A percentile compares a stretch with the other conserved stretches of the same genome.
These are phyloP conservation scores for Musa troglodytarum DNA, from an alignment of 176 grass and related monocot species.

Conservation along the genomic window DNA sequence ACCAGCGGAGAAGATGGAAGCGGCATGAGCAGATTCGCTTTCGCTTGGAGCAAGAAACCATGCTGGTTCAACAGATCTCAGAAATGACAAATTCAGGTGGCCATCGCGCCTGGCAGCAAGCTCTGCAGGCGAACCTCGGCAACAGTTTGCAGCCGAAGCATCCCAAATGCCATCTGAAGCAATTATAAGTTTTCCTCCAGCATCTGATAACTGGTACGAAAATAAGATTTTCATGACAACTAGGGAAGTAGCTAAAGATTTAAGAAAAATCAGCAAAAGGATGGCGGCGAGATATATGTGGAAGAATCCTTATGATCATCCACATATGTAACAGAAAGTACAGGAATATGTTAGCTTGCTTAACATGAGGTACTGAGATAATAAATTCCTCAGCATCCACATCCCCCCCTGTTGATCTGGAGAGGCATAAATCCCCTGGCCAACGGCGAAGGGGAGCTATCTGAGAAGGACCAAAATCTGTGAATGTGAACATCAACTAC, in stretches of 20 bases:
- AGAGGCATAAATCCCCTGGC: slow-evolving; percentile 86
- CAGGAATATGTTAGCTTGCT: slow-evolving; percentile 72
- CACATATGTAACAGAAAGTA: too few species aligned
- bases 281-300: not conserved
- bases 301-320: too few species aligned
- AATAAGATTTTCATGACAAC: slow-evolving; percentile 11
- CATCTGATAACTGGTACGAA: slow-evolving; percentile 55
- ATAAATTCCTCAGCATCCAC: slow-evolving; percentile 95
- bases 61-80: not conserved
- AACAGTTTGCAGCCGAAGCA: slow-evolving; percentile 77
- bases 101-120: slow-evolving; percentile 70
- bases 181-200: slow-evolving; percentile 89
- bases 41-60: slow-evolving; percentile 56
- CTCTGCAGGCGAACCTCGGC: slow-evolving; percentile 74
- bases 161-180: slow-evolving; percentile 97
- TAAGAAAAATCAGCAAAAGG: not conserved
- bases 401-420: slow-evolving; percentile 87
- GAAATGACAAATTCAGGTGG: not conserved
- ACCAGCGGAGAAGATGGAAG: slow-evolving; percentile 67
- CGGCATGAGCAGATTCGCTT: slow-evolving; percentile 67
- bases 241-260: not conserved
- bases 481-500: not conserved
- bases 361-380: slow-evolving; percentile 79
- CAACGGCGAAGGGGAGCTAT: slow-evolving; percentile 82
- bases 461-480: slow-evolving; percentile 34